Conservation (phyloP, 1,284 basidiomycete species). For the Vanrija pseudolonga region DNA sequence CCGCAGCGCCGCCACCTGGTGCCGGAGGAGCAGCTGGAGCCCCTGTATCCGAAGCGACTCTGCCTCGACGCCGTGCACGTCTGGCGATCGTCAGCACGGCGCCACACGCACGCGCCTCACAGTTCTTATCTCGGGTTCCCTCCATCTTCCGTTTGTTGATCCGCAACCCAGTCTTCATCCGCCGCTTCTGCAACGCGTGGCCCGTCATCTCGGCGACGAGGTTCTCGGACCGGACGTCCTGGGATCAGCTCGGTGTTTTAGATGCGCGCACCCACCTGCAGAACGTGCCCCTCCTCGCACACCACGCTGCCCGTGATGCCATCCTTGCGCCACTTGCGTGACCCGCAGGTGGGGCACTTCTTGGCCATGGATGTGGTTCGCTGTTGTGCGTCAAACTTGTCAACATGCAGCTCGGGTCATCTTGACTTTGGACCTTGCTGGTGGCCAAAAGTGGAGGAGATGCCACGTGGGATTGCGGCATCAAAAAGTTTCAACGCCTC, state of each 20-base stretch:
- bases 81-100: constrained; percentile 51
- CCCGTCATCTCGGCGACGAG: constrained; percentile 28
- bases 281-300: constrained; percentile 49
- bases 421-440: too few species aligned
- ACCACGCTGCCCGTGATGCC: constrained; percentile 37
- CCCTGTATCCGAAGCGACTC: constrained; percentile 75
- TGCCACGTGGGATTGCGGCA: constrained; percentile 14
- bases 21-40: constrained; percentile 69
- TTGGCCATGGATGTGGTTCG: constrained; percentile 28
- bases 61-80: constrained; percentile 72
- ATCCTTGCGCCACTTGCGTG: constrained; percentile 44
- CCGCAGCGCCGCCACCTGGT: constrained; percentile 65
- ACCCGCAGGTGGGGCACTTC: constrained; percentile 43
- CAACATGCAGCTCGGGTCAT: too few species aligned
- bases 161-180: constrained; percentile 21
- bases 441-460: constrained; percentile 7
- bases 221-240: constrained; percentile 45
- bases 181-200: constrained; percentile 36
- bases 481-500: constrained; percentile 12
- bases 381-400: not conserved
- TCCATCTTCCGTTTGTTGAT: constrained; percentile 27
- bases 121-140: constrained; percentile 32
- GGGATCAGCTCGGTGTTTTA: not conserved
- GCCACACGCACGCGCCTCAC: constrained; percentile 20
- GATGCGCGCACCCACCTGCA: constrained; percentile 28